phyloP scores from a whole-genome alignment of 257 asterid species.

The Penstemon eatonii region DNA sequence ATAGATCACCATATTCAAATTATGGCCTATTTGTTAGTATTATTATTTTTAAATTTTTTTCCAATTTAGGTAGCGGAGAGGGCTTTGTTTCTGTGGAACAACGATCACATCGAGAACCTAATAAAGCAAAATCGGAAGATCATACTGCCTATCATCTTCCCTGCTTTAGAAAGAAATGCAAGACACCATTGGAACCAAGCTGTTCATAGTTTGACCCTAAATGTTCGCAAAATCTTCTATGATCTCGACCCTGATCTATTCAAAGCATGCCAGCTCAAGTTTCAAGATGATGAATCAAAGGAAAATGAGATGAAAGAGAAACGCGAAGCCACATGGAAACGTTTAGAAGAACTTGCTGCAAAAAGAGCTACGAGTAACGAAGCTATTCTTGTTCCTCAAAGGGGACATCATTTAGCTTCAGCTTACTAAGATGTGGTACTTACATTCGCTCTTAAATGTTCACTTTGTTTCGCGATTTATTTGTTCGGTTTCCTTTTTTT shows the following conservation, averaged over 20 bases:
- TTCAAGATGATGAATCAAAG: conserved; percentile 37
- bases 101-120: conserved; percentile 39
- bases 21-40: not conserved
- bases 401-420: not conserved
- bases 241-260: conserved; percentile 40
- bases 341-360: conserved; percentile 36
- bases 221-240: conserved; percentile 36
- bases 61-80: conserved; percentile 40
- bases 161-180: conserved; percentile 42
- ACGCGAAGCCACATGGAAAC: conserved; percentile 37
- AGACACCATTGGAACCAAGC: conserved; percentile 49
- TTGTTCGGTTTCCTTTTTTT: not conserved
- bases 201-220: conserved; percentile 36
- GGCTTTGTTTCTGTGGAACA: conserved; percentile 42
- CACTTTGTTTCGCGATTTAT: not conserved
- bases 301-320: conserved; percentile 31
- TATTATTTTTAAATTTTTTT: not conserved
- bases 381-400: conserved; percentile 31
- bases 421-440: not conserved
- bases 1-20: not conserved
- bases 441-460: conserved; percentile 5
- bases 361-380: conserved; percentile 29
- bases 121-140: conserved; percentile 35
- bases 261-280: conserved; percentile 33
- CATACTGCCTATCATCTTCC: conserved; percentile 42